A percentile compares a stretch with the other conserved stretches of the same genome.
Evolutionary conservation across 2,329 filamentous ascomycete species (phyloP).

Genomic region (Penicillium freii): DNA sequence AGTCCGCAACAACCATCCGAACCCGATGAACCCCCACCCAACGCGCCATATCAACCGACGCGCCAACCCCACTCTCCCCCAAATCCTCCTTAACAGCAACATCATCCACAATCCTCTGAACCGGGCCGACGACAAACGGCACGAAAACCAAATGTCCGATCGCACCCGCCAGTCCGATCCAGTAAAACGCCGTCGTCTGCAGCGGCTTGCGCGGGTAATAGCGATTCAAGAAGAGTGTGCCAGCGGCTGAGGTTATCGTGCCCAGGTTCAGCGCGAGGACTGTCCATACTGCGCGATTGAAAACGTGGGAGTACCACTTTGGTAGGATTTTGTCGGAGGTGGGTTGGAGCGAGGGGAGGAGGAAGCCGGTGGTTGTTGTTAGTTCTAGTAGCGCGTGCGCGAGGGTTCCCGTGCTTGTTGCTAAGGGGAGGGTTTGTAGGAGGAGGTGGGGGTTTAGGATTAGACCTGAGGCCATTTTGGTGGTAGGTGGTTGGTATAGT

Average conservation of each 20-base stretch:
- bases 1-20: constrained; percentile 13
- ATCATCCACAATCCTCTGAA: constrained; percentile 16
- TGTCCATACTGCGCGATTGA: constrained; percentile 11
- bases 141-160: constrained; percentile 18
- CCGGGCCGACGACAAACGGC: constrained; percentile 14
- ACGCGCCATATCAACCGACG: constrained; percentile 14
- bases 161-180: constrained; percentile 13
- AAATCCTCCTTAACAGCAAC: neutral
- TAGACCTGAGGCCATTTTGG: constrained; percentile 20
- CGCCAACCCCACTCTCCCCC: constrained; percentile 1
- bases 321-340: constrained; percentile 7
- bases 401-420: constrained; percentile 21
- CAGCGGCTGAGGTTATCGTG: constrained; percentile 11
- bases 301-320: constrained; percentile 11
- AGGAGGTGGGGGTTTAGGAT: constrained; percentile 19
- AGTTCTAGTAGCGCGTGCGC: constrained; percentile 15
- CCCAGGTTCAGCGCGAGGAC: constrained; percentile 15
- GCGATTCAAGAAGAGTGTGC: constrained; percentile 7
- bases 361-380: constrained; percentile 9
- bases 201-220: neutral
- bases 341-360: constrained; percentile 10
- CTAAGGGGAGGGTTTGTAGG: constrained; percentile 13
- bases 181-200: constrained; percentile 15
- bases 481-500: neutral
- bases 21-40: constrained; percentile 16